Percentiles rank a stretch among this genome's conserved stretches.
Conservation (phyloP, 768 basidiomycete genomes). For the Mycena chlorophos region DNA sequence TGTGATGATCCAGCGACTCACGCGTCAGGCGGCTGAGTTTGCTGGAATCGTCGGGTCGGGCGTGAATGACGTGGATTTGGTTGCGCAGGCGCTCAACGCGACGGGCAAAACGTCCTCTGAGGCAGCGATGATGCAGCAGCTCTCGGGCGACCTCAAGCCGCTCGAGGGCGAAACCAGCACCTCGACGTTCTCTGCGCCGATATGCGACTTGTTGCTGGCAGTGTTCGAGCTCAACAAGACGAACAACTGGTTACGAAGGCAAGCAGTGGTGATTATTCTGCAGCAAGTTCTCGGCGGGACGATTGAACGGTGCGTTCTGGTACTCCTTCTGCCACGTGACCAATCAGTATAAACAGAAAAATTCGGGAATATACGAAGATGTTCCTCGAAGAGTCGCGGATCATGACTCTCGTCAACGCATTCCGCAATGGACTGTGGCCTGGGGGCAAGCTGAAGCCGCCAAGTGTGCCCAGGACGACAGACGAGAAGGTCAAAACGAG, state of each 20-base stretch:
- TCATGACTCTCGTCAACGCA: slow-evolving; percentile 63
- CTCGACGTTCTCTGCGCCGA: slow-evolving; percentile 88
- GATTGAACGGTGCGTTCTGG: slow-evolving; percentile 85
- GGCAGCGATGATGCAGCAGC: slow-evolving; percentile 66
- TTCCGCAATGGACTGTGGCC: slow-evolving; percentile 85
- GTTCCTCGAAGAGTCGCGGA: slow-evolving; percentile 64
- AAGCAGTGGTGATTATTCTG: slow-evolving; percentile 93
- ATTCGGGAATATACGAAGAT: slow-evolving; percentile 74
- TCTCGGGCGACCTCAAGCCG: slow-evolving; percentile 77
- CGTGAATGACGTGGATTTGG: slow-evolving; percentile 80
- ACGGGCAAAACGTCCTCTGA: slow-evolving; percentile 67
- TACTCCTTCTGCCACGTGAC: too few species aligned
- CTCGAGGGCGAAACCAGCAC: slow-evolving; percentile 86
- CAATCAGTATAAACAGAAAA: too few species aligned
- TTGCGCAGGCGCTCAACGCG: slow-evolving; percentile 74
- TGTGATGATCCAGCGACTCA: slow-evolving; percentile 88
- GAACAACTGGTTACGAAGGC: slow-evolving; percentile 93
- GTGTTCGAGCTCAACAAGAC: slow-evolving; percentile 94
- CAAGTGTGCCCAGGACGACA: slow-evolving; percentile 63
- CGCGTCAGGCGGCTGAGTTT: slow-evolving; percentile 86
- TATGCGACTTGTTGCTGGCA: slow-evolving; percentile 90
- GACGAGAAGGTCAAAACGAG: slow-evolving; percentile 81
- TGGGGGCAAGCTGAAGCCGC: slow-evolving; percentile 68
- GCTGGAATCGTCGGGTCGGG: slow-evolving; percentile 80
- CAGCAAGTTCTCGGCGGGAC: slow-evolving; percentile 96